phyloP scores from a whole-genome alignment of 2,329 filamentous ascomycete genomes.

The Fusarium sarcochroum region DNA sequence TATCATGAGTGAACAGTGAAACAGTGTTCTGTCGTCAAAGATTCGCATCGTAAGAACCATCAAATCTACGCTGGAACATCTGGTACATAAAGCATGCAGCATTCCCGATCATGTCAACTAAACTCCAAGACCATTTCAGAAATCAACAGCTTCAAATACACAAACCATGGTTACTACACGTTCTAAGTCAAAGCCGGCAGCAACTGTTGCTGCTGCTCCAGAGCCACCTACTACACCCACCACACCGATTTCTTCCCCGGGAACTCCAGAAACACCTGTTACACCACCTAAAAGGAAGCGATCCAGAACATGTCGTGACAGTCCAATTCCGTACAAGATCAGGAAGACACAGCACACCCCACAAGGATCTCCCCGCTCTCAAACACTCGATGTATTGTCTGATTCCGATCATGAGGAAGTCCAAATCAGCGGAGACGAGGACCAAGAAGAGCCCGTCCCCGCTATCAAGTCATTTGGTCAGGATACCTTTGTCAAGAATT shows the following conservation, averaged over 20 bases:
- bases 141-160: not conserved
- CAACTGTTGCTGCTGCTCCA: not conserved
- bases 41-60: not conserved
- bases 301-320: not conserved
- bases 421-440: not conserved
- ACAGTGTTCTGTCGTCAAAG: slow-evolving; percentile 1
- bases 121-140: not conserved
- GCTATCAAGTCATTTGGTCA: slow-evolving; percentile 24
- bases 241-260: not conserved
- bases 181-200: not conserved
- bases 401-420: not conserved
- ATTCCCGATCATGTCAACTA: not conserved
- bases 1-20: not conserved
- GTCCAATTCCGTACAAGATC: slow-evolving; percentile 14
- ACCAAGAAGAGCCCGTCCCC: not conserved
- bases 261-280: not conserved
- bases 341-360: not conserved
- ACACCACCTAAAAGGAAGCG: slow-evolving; percentile 13
- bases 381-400: not conserved
- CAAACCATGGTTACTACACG: slow-evolving; percentile 16
- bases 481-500: not conserved
- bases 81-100: slow-evolving; percentile 4
- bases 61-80: not conserved
- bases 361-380: not conserved
- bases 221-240: not conserved